Conservation (phyloP, 768 basidiomycete species). For the Hericium alpestre region DNA sequence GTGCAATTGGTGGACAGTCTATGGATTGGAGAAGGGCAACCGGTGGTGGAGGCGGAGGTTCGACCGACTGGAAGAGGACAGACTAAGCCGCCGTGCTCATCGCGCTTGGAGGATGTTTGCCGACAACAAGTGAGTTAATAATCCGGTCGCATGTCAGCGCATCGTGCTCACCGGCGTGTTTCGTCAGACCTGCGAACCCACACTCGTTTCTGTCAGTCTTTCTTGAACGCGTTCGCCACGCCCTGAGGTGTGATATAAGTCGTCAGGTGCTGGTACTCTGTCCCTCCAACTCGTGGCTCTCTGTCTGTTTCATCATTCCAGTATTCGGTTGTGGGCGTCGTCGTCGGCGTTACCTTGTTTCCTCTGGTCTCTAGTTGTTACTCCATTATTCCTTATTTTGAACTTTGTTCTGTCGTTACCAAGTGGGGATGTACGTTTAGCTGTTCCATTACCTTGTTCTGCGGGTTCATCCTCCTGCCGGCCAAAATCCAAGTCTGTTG, state of each 20-base stretch:
- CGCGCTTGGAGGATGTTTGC: neutral
- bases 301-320: no score
- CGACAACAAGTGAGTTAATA: neutral
- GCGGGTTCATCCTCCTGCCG: no score
- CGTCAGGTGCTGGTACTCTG: neutral
- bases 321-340: neutral
- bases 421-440: no score
- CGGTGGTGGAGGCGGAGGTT: conserved; percentile 6
- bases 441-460: no score
- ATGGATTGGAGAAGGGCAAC: conserved; percentile 2
- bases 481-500: no score
- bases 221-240: neutral
- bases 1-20: neutral
- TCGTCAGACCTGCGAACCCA: neutral
- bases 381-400: neutral
- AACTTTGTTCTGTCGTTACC: no score
- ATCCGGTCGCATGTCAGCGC: neutral
- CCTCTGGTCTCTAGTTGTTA: neutral
- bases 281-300: no score
- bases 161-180: no score
- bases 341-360: neutral
- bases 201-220: neutral
- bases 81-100: neutral
- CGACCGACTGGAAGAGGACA: conserved; percentile 7
- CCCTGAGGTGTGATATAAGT: neutral